A percentile compares a stretch with the other conserved stretches of the same genome.
Conservation (phyloP, 805 yeast genomes). For the Lachancea kluyveri region DNA sequence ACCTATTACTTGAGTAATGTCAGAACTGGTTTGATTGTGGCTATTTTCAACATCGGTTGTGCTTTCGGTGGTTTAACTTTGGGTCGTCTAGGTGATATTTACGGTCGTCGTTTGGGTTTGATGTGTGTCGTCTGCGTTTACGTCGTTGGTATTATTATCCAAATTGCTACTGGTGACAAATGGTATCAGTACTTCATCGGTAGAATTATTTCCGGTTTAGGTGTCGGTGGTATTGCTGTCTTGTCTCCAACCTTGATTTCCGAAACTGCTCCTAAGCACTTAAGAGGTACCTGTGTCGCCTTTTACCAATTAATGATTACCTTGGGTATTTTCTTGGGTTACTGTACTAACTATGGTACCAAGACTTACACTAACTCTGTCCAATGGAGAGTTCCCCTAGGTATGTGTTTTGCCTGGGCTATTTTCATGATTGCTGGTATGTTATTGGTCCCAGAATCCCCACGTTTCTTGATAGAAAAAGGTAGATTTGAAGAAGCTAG, state of each 20-base stretch:
- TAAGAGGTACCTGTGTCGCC: slow-evolving; percentile 69
- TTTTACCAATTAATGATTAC: slow-evolving; percentile 69
- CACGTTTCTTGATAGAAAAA: slow-evolving; percentile 56
- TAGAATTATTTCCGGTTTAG: slow-evolving; percentile 65
- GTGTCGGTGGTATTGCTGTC: slow-evolving; percentile 75
- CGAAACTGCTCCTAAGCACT: slow-evolving; percentile 32
- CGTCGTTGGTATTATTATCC: slow-evolving; percentile 62
- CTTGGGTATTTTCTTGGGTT: slow-evolving; percentile 70
- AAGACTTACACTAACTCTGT: slow-evolving; percentile 34
- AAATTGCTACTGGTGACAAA: slow-evolving; percentile 44
- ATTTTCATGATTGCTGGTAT: slow-evolving; percentile 33
- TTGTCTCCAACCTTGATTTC: slow-evolving; percentile 68
- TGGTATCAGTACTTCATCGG: slow-evolving; percentile 75
- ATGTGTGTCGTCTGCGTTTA: slow-evolving; percentile 56
- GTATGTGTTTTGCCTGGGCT: slow-evolving; percentile 47
- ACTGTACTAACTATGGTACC: slow-evolving; percentile 65
- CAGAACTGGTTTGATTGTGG: slow-evolving; percentile 52
- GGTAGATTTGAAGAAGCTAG: slow-evolving; percentile 57
- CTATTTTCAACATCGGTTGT: slow-evolving; percentile 69
- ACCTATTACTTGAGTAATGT: slow-evolving; percentile 42
- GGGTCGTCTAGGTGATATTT: slow-evolving; percentile 52
- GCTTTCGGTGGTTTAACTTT: slow-evolving; percentile 64
- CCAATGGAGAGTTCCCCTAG: slow-evolving; percentile 74
- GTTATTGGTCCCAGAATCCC: slow-evolving; percentile 65
- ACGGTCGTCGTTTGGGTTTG: slow-evolving; percentile 61